Evolutionary conservation across 306 rosid genomes (phyloP).

Genomic region (Ammopiptanthus mongolicus): DNA sequence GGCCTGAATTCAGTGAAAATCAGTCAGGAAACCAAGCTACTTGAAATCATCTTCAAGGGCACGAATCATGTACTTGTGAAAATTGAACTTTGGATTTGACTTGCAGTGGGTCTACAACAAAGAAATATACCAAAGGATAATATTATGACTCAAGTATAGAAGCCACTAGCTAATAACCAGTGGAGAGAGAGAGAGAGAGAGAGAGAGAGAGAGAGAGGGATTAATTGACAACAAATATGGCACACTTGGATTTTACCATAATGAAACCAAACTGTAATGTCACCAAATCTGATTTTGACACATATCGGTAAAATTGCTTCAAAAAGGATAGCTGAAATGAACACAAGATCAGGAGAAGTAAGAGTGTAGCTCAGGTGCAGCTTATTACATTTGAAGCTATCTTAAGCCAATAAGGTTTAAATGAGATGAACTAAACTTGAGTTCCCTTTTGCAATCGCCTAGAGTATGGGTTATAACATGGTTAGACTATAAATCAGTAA

Average conservation of each 20-base stretch:
- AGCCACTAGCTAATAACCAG: not conserved
- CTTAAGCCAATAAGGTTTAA: not conserved
- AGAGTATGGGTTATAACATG: not conserved
- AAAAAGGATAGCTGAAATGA: conserved; percentile 60
- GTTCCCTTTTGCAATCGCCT: not conserved
- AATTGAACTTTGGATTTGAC: no score
- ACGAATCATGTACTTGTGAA: no score
- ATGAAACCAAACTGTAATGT: conserved; percentile 78
- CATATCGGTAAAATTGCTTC: conserved; percentile 84
- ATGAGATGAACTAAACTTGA: not conserved
- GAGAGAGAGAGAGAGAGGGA: no score
- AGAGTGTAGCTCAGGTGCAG: conserved; percentile 22
- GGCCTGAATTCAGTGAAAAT: not conserved
- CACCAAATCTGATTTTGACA: conserved; percentile 69
- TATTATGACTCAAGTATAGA: not conserved
- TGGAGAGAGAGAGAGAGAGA: no score
- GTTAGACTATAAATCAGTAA: not conserved
- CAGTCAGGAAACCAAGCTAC: not conserved
- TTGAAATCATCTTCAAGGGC: no score
- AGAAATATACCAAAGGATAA: conserved; percentile 1
- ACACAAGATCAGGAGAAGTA: conserved; percentile 13
- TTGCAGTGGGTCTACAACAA: no score
- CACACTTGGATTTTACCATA: conserved; percentile 42
- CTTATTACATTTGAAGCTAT: not conserved
- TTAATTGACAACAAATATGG: not conserved